A percentile compares a stretch with the other conserved stretches of the same genome.
Evolutionary conservation across 169 alveolate species (phyloP).

Genomic region (Babesia divergens): DNA sequence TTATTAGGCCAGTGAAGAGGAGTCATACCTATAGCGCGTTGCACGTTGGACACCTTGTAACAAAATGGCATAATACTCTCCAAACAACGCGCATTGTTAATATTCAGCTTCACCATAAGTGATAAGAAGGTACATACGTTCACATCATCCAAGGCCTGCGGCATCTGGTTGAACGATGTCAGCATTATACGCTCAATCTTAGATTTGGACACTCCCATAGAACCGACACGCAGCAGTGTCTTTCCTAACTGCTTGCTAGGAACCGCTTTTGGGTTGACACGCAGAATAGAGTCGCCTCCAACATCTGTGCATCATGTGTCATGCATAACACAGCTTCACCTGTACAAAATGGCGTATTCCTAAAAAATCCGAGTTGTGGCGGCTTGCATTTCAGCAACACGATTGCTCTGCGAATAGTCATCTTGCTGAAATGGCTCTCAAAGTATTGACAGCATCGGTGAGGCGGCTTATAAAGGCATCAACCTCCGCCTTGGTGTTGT

Average conservation of each 20-base stretch:
- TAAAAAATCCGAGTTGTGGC: conserved; percentile 10
- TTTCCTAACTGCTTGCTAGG: conserved; percentile 43
- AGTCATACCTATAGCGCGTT: conserved; percentile 21
- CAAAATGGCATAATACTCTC: conserved; percentile 26
- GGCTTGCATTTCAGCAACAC: background rate
- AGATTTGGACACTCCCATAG: background rate
- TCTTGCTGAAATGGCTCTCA: background rate
- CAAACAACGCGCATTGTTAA: conserved; percentile 7
- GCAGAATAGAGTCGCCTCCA: conserved; percentile 44
- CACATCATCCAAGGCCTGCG: conserved; percentile 49
- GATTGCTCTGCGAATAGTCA: background rate
- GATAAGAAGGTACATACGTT: conserved; percentile 24
- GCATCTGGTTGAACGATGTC: conserved; percentile 21
- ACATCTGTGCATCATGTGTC: background rate
- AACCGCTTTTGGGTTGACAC: conserved; percentile 33
- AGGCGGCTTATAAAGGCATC: conserved; percentile 27
- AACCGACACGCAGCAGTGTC: conserved; percentile 7
- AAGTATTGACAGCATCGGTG: conserved; percentile 12
- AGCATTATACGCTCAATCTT: conserved; percentile 26
- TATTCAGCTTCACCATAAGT: conserved; percentile 28
- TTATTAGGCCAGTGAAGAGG: background rate
- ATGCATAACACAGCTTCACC: background rate
- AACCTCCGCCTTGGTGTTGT: conserved; percentile 42
- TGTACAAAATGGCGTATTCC: conserved; percentile 11
- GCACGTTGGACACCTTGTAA: conserved; percentile 29